These are phyloP conservation scores for Picochlorum sp. DNA, from an alignment of 139 green algal species.

Conservation along the genomic window DNA sequence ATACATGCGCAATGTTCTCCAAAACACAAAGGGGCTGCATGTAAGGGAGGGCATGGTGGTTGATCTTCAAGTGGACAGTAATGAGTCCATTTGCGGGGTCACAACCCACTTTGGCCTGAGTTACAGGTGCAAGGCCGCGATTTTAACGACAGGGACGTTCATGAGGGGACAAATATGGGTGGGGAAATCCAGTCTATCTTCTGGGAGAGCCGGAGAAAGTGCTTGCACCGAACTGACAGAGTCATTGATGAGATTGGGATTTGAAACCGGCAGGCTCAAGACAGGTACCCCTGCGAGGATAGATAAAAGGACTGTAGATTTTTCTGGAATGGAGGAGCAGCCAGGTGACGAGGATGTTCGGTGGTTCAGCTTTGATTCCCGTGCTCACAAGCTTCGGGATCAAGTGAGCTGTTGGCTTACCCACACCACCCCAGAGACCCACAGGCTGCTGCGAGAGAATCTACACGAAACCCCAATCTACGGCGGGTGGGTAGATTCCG, in stretches of 20 bases:
- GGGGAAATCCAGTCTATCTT: slow-evolving; percentile 68
- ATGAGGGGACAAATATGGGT: slow-evolving; percentile 98
- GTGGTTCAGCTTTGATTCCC: slow-evolving; percentile 90
- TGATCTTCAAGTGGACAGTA: slow-evolving; percentile 72
- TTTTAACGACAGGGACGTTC: slow-evolving; percentile 96
- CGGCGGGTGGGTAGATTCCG: slow-evolving; percentile 81
- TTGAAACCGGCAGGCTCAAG: slow-evolving; percentile 90
- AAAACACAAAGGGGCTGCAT: slow-evolving; percentile 68
- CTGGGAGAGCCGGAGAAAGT: slow-evolving; percentile 84
- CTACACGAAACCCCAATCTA: slow-evolving; percentile 91
- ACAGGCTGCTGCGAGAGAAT: slow-evolving; percentile 74
- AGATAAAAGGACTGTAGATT: slow-evolving; percentile 81
- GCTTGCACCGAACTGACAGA: slow-evolving; percentile 85
- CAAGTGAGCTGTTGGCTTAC: slow-evolving; percentile 92
- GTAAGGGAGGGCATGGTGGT: slow-evolving; percentile 88
- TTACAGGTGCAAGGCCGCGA: slow-evolving; percentile 61
- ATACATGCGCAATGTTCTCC: slow-evolving; percentile 64
- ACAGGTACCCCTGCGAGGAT: slow-evolving; percentile 93
- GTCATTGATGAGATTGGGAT: slow-evolving; percentile 71
- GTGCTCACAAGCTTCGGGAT: slow-evolving; percentile 51
- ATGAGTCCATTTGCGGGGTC: slow-evolving; percentile 82
- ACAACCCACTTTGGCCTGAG: slow-evolving; percentile 87
- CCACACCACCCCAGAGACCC: slow-evolving; percentile 81
- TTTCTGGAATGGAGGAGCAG: slow-evolving; percentile 30
- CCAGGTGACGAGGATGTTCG: slow-evolving; percentile 58